Evolutionary conservation across 306 rosid species (phyloP), one percentile per base, ranked within the genome.

Genomic region (Canavalia ensiformis): DNA sequence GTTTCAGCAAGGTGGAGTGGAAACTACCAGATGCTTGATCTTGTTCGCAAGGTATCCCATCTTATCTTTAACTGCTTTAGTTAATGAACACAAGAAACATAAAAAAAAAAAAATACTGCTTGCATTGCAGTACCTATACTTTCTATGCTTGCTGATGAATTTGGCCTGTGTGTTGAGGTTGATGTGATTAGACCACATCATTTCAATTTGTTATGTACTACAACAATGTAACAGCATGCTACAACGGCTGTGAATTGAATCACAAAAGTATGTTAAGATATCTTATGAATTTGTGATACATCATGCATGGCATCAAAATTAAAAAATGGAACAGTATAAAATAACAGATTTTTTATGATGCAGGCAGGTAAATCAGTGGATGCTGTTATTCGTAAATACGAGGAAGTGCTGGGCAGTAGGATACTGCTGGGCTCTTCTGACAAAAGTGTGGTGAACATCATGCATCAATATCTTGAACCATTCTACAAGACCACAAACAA

Each of bases 1-100:
- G 83, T 92, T 84, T 93, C 98, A 25, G 79, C 94, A 42, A 84
- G 94, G 78, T 96, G 99, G 99, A 95, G 94, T 74, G 98, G 98
- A 79, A 87, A 87, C 80, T 95, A 92, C 90, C 99, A 93, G 88
- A 92, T 93, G 98, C 97, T 95, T 54, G 97, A 93, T 84, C 82
- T 95, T 56, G 96, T 88, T 45, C 81, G 82, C 82, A 95, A 95
- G 99, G 99, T 95, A 88, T 68, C 71, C 77, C 28, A 7, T 70
- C 57, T 29, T 39, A 37, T 74, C 44, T 62, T 39, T 35, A 28
- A 13, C 71, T 85, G 13, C 75, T 75, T 78, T 63, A 13, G 52
- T 75, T 68, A 51, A 74, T 70, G 72, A 54, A 34, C 75, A 72
- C 13, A 77, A 77, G 74, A 76, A 39, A 30, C 51, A n/a, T 71